A percentile compares a stretch with the other conserved stretches of the same genome.
Conservation (phyloP, 371 early-diverging fungal genomes). For the Lichtheimia hyalospora region DNA sequence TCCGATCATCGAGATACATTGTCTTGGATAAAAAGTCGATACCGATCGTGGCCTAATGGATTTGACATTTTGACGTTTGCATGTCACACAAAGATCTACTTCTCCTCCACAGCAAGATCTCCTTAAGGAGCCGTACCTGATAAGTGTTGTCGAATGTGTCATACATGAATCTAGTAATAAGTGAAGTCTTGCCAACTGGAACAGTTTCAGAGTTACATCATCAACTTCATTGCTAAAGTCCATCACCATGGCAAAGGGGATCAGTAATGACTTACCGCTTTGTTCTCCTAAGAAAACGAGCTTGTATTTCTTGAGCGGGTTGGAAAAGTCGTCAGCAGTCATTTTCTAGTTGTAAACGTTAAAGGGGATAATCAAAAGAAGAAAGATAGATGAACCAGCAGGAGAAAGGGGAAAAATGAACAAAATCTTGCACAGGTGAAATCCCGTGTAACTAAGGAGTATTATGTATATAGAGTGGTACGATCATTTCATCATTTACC, state of each 20-base stretch:
- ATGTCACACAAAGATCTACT: neutral
- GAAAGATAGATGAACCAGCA: neutral
- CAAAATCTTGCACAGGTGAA: too few relatives aligned
- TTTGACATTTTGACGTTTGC: neutral
- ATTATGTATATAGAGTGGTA: too few relatives aligned
- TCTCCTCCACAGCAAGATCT: neutral
- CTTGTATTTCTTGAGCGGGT: conserved; percentile 85
- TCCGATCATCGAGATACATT: conserved; percentile 97
- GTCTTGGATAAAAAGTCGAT: conserved; percentile 99
- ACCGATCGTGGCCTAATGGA: conserved; percentile 95
- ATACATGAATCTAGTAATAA: conserved; percentile 99
- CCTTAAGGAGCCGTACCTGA: conserved; percentile 64
- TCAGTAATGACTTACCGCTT: conserved; percentile 66
- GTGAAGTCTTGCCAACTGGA: conserved; percentile 97
- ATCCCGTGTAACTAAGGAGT: too few relatives aligned
- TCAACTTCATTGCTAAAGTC: too few relatives aligned
- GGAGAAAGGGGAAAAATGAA: neutral
- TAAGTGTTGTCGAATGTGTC: conserved; percentile 98
- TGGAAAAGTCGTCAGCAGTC: conserved; percentile 39
- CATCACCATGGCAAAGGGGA: too few relatives aligned
- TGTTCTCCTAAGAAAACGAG: conserved; percentile 96
- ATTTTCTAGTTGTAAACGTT: conserved; percentile 12
- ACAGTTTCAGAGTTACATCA: too few relatives aligned
- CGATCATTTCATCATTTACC: too few relatives aligned
- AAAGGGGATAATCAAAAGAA: neutral